Percentiles rank a stretch among this genome's conserved stretches.
Conservation (phyloP, 768 basidiomycete species). For the Serendipita sp. region DNA sequence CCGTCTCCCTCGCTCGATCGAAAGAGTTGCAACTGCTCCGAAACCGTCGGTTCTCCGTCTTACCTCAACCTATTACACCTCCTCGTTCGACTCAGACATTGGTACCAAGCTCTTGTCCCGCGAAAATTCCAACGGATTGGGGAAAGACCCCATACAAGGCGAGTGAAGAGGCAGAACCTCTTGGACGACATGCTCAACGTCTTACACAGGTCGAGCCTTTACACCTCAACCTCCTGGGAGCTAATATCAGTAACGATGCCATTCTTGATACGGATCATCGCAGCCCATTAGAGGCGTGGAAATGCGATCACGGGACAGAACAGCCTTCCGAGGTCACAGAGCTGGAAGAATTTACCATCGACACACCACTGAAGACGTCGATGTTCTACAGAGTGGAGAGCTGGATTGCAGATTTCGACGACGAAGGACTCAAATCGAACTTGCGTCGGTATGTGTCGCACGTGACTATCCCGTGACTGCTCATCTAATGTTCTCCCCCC, state of each 20-base stretch:
- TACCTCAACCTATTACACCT: too few relatives aligned
- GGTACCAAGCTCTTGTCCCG: not conserved
- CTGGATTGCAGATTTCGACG: not conserved
- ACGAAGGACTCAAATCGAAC: not conserved
- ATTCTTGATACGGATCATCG: not conserved
- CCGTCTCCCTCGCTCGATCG: not conserved
- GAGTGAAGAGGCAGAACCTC: not conserved
- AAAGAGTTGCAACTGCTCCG: not conserved
- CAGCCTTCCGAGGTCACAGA: not conserved
- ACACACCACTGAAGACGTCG: not conserved
- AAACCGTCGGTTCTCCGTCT: not conserved
- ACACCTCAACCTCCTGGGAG: not conserved
- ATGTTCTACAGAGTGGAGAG: not conserved
- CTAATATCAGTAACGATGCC: not conserved
- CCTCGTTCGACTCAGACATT: too few relatives aligned
- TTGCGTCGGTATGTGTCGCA: too few relatives aligned
- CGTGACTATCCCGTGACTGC: not conserved
- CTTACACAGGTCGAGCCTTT: not conserved
- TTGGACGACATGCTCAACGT: not conserved
- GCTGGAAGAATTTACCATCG: not conserved
- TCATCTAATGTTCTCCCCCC: not conserved
- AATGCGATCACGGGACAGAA: not conserved
- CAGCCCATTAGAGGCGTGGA: not conserved
- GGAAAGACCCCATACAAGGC: not conserved
- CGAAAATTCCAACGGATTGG: not conserved